Percentiles rank a stretch among this genome's conserved stretches.
Conservation (phyloP, 116 monocot genomes). For the Iris pallida region DNA sequence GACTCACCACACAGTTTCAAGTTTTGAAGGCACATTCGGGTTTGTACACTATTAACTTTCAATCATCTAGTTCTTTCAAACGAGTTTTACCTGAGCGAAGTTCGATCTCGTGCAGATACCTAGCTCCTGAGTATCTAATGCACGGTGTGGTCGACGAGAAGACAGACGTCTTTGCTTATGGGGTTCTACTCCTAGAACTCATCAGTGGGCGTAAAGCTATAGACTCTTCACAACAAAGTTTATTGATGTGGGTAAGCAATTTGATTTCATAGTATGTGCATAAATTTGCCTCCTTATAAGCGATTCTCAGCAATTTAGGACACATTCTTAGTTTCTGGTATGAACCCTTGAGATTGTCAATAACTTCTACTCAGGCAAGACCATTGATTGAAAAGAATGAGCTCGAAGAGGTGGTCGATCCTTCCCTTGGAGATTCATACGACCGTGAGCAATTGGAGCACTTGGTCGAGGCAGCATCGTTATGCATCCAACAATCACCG, state of each 20-base stretch:
- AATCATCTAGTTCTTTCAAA: background rate
- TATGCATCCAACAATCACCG: slow-evolving; percentile 29
- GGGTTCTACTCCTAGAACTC: slow-evolving; percentile 47
- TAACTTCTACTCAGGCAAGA: slow-evolving; percentile 38
- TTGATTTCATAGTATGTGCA: too few species aligned
- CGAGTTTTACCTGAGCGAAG: background rate
- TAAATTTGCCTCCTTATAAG: too few species aligned
- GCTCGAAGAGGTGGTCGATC: slow-evolving; percentile 25
- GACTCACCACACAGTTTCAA: slow-evolving; percentile 28
- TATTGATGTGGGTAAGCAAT: slow-evolving; percentile 41
- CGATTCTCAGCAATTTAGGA: too few species aligned
- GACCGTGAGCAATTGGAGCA: slow-evolving; percentile 14
- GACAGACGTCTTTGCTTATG: slow-evolving; percentile 41
- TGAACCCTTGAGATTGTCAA: too few species aligned
- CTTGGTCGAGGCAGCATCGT: slow-evolving; percentile 9
- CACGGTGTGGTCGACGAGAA: slow-evolving; percentile 51
- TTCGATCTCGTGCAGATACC: slow-evolving; percentile 21
- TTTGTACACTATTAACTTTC: background rate
- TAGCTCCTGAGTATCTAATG: slow-evolving; percentile 42
- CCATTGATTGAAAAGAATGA: slow-evolving; percentile 21
- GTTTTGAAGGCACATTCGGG: slow-evolving; percentile 54
- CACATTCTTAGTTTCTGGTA: too few species aligned
- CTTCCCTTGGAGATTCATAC: slow-evolving; percentile 26
- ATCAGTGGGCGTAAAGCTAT: slow-evolving; percentile 32
- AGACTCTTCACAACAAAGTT: slow-evolving; percentile 29